Evolutionary conservation across 352 stramenopile species (phyloP).

Genomic region (Pythium grandisporangium): DNA sequence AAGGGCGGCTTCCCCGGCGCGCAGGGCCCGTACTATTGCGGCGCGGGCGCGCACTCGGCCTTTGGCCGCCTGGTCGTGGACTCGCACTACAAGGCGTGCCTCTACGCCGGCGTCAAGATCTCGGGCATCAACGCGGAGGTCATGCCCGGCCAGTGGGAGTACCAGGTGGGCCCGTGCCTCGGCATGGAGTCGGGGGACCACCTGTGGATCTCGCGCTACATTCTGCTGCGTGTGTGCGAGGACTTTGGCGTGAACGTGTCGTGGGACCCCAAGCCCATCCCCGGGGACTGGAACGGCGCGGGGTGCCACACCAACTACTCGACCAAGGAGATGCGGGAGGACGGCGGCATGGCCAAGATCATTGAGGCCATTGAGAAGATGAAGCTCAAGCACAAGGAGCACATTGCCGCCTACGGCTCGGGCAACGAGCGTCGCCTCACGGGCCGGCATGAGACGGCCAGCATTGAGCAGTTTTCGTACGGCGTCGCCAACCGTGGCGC

Average conservation of each 20-base stretch:
- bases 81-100: constrained; percentile 91
- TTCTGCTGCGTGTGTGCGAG: constrained; percentile 95
- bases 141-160: constrained; percentile 97
- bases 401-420: constrained; percentile 95
- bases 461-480: constrained; percentile 95
- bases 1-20: constrained; percentile 83
- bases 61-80: constrained; percentile 95
- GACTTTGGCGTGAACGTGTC: constrained; percentile 97
- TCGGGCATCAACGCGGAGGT: constrained; percentile 97
- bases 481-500: constrained; percentile 96
- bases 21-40: constrained; percentile 92
- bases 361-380: constrained; percentile 98
- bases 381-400: constrained; percentile 94
- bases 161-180: constrained; percentile 95
- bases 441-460: constrained; percentile 94
- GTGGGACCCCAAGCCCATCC: constrained; percentile 96
- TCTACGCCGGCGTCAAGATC: constrained; percentile 94
- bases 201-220: constrained; percentile 96
- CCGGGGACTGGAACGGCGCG: constrained; percentile 97
- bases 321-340: constrained; percentile 94
- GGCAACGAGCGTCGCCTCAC: constrained; percentile 96
- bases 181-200: constrained; percentile 96
- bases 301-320: constrained; percentile 96
- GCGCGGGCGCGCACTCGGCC: constrained; percentile 92
- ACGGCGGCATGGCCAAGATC: constrained; percentile 90